Conservation (phyloP, 2,329 filamentous ascomycete species). For the Neoarthrinium moseri region DNA sequence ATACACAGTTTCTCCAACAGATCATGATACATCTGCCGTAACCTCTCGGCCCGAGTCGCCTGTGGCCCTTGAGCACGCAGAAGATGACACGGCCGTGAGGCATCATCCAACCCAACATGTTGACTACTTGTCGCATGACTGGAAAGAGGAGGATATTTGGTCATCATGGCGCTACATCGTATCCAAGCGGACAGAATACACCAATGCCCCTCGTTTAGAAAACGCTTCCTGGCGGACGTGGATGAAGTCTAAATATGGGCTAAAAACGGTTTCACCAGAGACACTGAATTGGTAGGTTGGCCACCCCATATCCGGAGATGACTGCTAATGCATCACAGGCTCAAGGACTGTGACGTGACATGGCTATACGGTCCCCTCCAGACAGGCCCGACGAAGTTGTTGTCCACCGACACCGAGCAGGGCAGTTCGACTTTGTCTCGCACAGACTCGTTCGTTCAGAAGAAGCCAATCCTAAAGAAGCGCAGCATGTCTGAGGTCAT, state of each 20-base stretch:
- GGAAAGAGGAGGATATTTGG: constrained; percentile 96
- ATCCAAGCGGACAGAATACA: constrained; percentile 73
- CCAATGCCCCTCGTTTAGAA: constrained; percentile 79
- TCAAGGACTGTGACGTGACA: constrained; percentile 95
- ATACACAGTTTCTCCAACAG: constrained; percentile 51
- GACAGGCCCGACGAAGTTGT: constrained; percentile 59
- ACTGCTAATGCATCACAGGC: constrained; percentile 49
- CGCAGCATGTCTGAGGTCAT: constrained; percentile 94
- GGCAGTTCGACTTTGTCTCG: constrained; percentile 47
- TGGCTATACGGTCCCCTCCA: constrained; percentile 96
- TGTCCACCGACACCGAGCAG: constrained; percentile 41
- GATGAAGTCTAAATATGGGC: constrained; percentile 86
- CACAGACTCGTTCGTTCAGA: constrained; percentile 66
- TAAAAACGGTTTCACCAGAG: constrained; percentile 87
- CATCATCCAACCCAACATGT: constrained; percentile 81
- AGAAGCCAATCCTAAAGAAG: constrained; percentile 96
- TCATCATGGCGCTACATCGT: constrained; percentile 94
- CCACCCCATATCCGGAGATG: neutral
- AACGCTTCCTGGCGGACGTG: constrained; percentile 98
- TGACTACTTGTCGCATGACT: constrained; percentile 92
- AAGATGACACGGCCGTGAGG: constrained; percentile 77
- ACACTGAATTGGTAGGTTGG: constrained; percentile 82
- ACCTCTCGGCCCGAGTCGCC: constrained; percentile 60
- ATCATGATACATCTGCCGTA: constrained; percentile 48
- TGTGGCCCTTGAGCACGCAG: constrained; percentile 58